Evolutionary conservation across 768 basidiomycete genomes (phyloP).

Genomic region (Kockovaella imperatae): DNA sequence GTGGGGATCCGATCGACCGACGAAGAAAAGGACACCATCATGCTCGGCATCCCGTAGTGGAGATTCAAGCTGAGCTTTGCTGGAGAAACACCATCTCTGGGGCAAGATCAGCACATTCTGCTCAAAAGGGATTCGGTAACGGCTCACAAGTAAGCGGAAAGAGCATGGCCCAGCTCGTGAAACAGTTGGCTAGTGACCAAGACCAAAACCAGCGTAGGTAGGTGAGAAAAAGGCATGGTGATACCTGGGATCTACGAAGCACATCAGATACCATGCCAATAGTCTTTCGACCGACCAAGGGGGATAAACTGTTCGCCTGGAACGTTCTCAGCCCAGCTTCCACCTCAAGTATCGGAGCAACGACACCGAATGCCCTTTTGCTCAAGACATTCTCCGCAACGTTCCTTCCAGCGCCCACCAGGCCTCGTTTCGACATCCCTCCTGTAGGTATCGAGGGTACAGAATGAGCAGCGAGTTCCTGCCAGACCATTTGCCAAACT

Average conservation of each 20-base stretch:
- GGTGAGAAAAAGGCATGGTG: slow-evolving; percentile 65
- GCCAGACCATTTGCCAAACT: slow-evolving; percentile 32
- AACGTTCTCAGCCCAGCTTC: too few relatives aligned
- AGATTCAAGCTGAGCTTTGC: slow-evolving; percentile 58
- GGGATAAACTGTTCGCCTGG: too few relatives aligned
- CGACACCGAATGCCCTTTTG: too few relatives aligned
- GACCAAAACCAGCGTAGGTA: slow-evolving; percentile 59
- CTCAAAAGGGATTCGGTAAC: neutral
- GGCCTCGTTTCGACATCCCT: slow-evolving; percentile 1
- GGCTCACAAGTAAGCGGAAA: slow-evolving; percentile 65
- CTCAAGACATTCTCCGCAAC: too few relatives aligned
- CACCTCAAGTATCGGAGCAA: too few relatives aligned
- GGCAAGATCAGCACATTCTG: neutral
- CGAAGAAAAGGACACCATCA: slow-evolving; percentile 60
- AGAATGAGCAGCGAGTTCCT: slow-evolving; percentile 24
- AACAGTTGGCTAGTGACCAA: slow-evolving; percentile 61
- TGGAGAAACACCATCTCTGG: slow-evolving; percentile 61
- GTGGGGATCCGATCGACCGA: slow-evolving; percentile 47
- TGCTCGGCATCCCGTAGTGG: slow-evolving; percentile 60
- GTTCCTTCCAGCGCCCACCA: too few relatives aligned
- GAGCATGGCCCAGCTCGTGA: slow-evolving; percentile 73
- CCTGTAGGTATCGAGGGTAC: slow-evolving; percentile 3
- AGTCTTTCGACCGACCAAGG: too few relatives aligned
- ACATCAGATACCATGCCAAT: too few relatives aligned
- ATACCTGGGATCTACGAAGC: slow-evolving; percentile 64